phyloP scores from a whole-genome alignment of 2,329 filamentous ascomycete species.

The Zalaria obscura region DNA sequence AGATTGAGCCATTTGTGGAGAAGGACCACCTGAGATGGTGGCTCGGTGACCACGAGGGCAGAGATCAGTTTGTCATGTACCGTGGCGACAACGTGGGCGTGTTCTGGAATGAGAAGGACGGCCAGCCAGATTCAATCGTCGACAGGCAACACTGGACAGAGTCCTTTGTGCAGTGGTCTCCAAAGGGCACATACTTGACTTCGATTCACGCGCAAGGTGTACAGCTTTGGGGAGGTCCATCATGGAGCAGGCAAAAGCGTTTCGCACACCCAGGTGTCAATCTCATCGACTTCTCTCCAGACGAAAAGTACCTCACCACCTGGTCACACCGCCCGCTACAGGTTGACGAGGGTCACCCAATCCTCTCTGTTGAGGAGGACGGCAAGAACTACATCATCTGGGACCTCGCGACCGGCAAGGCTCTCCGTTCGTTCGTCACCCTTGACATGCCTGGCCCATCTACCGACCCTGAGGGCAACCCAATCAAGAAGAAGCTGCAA shows the following conservation, averaged over 20 bases:
- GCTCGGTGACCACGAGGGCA: constrained; percentile 74
- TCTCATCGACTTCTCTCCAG: constrained; percentile 87
- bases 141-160: constrained; percentile 96
- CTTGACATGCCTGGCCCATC: constrained; percentile 59
- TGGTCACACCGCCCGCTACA: constrained; percentile 93
- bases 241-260: constrained; percentile 80
- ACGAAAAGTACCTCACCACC: constrained; percentile 84
- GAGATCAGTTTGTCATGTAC: constrained; percentile 94
- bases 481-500: constrained; percentile 78
- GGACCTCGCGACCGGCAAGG: constrained; percentile 78
- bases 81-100: constrained; percentile 83
- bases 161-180: constrained; percentile 96
- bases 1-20: constrained; percentile 73
- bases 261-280: constrained; percentile 95
- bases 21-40: constrained; percentile 93
- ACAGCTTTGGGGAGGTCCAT: constrained; percentile 85
- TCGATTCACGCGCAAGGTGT: constrained; percentile 94
- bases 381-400: constrained; percentile 99
- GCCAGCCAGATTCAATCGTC: constrained; percentile 73
- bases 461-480: constrained; percentile 46
- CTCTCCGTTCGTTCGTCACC: constrained; percentile 85
- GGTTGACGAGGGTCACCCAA: constrained; percentile 78
- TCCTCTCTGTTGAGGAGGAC: constrained; percentile 66
- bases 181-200: constrained; percentile 81
- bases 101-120: constrained; percentile 97